These are phyloP conservation scores for Nicotiana otophora DNA, from an alignment of 257 asterid species.

Conservation along the genomic window DNA sequence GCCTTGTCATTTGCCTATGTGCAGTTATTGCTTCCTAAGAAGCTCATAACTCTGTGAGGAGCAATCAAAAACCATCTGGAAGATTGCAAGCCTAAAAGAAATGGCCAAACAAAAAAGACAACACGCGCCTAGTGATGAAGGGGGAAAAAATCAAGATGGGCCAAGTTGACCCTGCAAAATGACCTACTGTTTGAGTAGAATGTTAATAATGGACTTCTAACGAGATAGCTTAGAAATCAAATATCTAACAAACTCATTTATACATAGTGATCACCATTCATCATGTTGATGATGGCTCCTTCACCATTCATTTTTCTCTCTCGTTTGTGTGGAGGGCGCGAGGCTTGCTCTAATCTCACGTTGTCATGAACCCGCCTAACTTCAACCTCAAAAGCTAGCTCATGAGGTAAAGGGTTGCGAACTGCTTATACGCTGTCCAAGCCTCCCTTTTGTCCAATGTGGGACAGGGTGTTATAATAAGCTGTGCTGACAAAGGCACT, in stretches of 20 bases:
- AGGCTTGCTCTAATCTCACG: neutral
- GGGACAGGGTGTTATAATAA: neutral
- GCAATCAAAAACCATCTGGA: neutral
- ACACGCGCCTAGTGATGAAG: neutral
- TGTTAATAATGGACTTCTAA: neutral
- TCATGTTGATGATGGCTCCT: neutral
- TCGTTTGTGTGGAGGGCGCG: too few species aligned
- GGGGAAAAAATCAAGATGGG: neutral
- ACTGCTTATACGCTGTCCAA: neutral
- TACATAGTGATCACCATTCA: neutral
- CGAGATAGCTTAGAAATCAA: neutral
- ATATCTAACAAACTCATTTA: neutral
- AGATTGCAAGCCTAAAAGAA: neutral
- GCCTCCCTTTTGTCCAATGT: neutral
- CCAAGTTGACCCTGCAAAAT: neutral
- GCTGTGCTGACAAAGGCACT: neutral
- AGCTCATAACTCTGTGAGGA: too few species aligned
- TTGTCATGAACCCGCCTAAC: neutral
- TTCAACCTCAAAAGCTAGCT: neutral
- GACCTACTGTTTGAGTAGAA: neutral
- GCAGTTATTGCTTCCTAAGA: neutral
- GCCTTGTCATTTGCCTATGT: neutral
- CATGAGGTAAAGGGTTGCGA: neutral
- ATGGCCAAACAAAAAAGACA: neutral
- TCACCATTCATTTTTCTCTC: neutral